Percentiles rank a stretch among this genome's conserved stretches.
Conservation (phyloP, 805 yeast genomes). For the Saturnispora dispora region DNA sequence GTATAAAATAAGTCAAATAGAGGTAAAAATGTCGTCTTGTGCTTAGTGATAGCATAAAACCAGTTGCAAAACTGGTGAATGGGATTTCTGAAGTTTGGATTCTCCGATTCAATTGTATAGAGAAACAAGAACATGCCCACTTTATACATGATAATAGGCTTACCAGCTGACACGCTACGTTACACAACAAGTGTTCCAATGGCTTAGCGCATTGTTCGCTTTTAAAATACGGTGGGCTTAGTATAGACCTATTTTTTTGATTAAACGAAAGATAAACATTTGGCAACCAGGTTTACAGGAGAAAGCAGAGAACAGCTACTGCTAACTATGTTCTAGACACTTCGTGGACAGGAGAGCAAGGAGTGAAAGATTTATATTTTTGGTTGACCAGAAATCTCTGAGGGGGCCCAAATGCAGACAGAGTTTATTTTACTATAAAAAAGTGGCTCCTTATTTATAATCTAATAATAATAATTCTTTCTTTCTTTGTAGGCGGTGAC, state of each 20-base stretch:
- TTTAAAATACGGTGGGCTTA: neutral
- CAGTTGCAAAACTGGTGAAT: too few species aligned
- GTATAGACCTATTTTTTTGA: neutral
- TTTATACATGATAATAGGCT: too few species aligned
- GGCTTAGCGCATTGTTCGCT: neutral
- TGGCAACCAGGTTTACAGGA: neutral
- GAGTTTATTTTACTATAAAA: neutral
- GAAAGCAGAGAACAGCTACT: neutral
- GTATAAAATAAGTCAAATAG: too few species aligned
- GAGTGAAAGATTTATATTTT: too few species aligned
- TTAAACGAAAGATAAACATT: neutral
- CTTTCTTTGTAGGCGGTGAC: neutral
- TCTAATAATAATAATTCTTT: neutral
- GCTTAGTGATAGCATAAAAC: too few species aligned
- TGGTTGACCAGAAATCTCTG: neutral
- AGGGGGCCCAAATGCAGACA: neutral
- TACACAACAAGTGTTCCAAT: neutral
- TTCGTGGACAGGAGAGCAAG: neutral
- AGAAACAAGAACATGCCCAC: too few species aligned
- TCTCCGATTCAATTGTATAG: too few species aligned
- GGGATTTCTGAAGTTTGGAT: too few species aligned
- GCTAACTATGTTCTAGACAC: neutral
- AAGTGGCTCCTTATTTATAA: neutral
- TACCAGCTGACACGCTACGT: neutral
- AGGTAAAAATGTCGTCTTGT: too few species aligned